Percentiles rank a stretch among this genome's conserved stretches.
Conservation (phyloP, 1,139 yeast species). For the Blastobotrys niveus region DNA sequence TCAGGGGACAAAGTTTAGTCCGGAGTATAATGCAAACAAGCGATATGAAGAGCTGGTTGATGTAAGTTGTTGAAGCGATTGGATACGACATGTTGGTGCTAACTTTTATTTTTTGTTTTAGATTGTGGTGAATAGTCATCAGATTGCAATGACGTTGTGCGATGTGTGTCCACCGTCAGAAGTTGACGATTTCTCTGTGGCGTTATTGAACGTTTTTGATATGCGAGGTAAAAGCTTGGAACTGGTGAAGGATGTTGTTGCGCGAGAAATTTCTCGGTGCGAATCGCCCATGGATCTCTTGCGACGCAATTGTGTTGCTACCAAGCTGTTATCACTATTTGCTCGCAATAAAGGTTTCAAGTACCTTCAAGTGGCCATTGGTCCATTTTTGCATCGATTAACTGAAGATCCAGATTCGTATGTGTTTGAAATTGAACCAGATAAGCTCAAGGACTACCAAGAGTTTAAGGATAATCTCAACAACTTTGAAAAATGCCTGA, state of each 20-base stretch:
- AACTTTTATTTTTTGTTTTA: no score
- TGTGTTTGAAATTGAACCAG: constrained; percentile 51
- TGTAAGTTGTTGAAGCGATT: no score
- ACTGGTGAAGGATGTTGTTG: constrained; percentile 52
- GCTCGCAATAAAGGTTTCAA: constrained; percentile 61
- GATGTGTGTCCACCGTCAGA: constrained; percentile 56
- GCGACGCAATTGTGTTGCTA: constrained; percentile 76
- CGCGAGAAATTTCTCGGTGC: constrained; percentile 57
- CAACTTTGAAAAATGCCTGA: constrained; percentile 52
- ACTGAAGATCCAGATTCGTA: constrained; percentile 47
- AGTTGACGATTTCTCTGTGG: constrained; percentile 66
- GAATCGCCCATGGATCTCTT: constrained; percentile 64
- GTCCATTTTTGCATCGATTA: constrained; percentile 52
- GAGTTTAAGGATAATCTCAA: constrained; percentile 42
- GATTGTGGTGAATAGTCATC: constrained; percentile 17
- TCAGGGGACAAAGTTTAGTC: constrained; percentile 35
- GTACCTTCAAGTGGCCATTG: constrained; percentile 50
- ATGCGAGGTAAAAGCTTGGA: constrained; percentile 49
- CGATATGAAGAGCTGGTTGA: constrained; percentile 32
- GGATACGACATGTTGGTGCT: no score
- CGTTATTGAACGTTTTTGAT: constrained; percentile 59
- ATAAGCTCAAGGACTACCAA: constrained; percentile 40
- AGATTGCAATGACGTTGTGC: constrained; percentile 25
- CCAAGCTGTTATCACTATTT: constrained; percentile 65
- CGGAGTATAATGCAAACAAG: constrained; percentile 33